Conservation (phyloP, 805 yeast species). For the Metschnikowia peoriensis region DNA sequence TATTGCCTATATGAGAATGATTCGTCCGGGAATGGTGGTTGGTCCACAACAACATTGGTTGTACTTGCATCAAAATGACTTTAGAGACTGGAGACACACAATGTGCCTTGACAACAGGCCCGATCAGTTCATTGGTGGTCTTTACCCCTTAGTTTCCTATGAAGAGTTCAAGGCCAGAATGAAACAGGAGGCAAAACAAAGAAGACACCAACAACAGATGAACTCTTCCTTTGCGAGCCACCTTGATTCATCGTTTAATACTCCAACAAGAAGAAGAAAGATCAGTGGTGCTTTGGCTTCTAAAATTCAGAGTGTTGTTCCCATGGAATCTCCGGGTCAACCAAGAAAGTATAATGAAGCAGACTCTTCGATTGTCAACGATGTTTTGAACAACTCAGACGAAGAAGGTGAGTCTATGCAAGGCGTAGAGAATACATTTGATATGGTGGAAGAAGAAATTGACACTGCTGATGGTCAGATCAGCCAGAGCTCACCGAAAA, state of each 20-base stretch:
- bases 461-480: conserved; percentile 17
- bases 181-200: conserved; percentile 42
- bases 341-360: conserved; percentile 69
- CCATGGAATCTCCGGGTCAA: conserved; percentile 93
- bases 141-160: conserved; percentile 57
- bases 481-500: conserved; percentile 23
- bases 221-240: conserved; percentile 29
- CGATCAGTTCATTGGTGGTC: conserved; percentile 64
- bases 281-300: conserved; percentile 67
- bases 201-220: conserved; percentile 31
- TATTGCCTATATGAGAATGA: conserved; percentile 92
- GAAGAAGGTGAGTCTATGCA: conserved; percentile 28
- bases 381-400: conserved; percentile 45
- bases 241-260: conserved; percentile 53
- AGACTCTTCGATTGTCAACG: conserved; percentile 29
- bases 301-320: conserved; percentile 75
- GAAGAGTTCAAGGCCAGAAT: conserved; percentile 60
- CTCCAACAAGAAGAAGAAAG: conserved; percentile 70
- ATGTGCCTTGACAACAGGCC: conserved; percentile 75
- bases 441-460: conserved; percentile 16
- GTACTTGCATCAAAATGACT: conserved; percentile 91
- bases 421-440: conserved; percentile 17
- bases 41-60: conserved; percentile 99
- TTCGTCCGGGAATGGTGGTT: conserved; percentile 99
- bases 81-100: conserved; percentile 93